Evolutionary conservation across 2,329 filamentous ascomycete species (phyloP).

Genomic region (Thelonectria rubi): DNA sequence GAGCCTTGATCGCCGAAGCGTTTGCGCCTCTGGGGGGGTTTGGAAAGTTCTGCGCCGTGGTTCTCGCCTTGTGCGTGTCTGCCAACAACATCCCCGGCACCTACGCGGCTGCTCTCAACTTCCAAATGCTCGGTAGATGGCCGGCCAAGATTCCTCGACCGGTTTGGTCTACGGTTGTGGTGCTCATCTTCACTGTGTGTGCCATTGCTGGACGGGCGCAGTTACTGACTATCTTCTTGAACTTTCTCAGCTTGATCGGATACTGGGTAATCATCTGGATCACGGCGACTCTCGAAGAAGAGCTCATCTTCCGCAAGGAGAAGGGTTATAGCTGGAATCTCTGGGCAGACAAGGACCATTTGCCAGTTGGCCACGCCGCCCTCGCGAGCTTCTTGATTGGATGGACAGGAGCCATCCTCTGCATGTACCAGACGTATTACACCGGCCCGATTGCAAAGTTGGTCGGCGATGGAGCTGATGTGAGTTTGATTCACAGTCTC

Average conservation of each 20-base stretch:
- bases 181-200: not conserved
- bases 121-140: not conserved
- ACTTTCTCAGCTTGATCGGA: slow-evolving; percentile 4
- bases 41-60: not conserved
- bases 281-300: not conserved
- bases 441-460: slow-evolving; percentile 1
- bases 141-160: not conserved
- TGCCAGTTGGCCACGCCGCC: not conserved
- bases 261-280: slow-evolving; percentile 5
- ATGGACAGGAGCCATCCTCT: not conserved
- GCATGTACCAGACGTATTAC: slow-evolving; percentile 5
- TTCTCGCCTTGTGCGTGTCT: not conserved
- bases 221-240: not conserved
- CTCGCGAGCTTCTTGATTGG: not conserved
- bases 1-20: slow-evolving; percentile 1
- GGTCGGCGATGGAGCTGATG: slow-evolving; percentile 1
- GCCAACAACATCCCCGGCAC: slow-evolving; percentile 4
- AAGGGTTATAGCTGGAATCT: not conserved
- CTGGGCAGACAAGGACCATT: not conserved
- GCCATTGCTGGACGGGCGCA: not conserved
- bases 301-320: not conserved
- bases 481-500: not conserved
- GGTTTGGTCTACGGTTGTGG: not conserved
- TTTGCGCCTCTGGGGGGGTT: not conserved
- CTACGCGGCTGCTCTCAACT: not conserved